Base-by-base conservation (phyloP, 2,329 filamentous ascomycete genomes). In the Scolecobasidium constrictum region DNA sequence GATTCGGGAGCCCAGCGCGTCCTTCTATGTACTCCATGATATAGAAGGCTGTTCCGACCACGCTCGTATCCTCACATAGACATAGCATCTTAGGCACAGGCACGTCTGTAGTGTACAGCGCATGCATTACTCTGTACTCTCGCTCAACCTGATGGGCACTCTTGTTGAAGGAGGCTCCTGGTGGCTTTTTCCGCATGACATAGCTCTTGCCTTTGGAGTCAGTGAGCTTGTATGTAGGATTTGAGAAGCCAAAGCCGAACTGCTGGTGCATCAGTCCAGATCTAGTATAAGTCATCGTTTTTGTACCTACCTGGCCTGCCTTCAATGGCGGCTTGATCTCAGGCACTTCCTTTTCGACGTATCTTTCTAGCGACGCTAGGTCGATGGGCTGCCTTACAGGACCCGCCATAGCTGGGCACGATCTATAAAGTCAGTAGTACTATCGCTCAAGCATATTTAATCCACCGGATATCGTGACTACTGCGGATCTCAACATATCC, bases 341-440 rank as follows among this genome's bases (percentile, higher is more conserved):
- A 2, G 86, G 86, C 13, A 93, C 85, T 64, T 88, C 73, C 48
- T 75, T 63, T 43, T 73, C 66, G 50, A 98, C 74, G 64, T 88
- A 96, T 49, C 69, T 73, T 67, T 90, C 83, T 44, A 98, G 71
- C 13, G 83, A 78, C 55, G 73, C 66, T 54, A 90, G 66, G 58
- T 96, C 85, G 58, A 98, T 93, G 34, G 85, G 85, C 60, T 98
- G 92, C 59, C 92, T 80, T 46, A 98, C 80, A 48, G 73, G 72
- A 53, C 90, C 90, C 41, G 90, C 90, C 90, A 95, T 81, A 47
- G 42, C 59, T 50, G 45, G 26, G n/a, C 26, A n/a, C n/a, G n/a
- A n/a, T n/a, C n/a, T n/a, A n/a, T n/a, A n/a, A n/a, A n/a, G n/a
- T n/a, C n/a, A n/a, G n/a, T n/a, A n/a, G n/a, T n/a, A n/a, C n/a